Evolutionary conservation across 371 early-diverging fungal species (phyloP).

Genomic region (Synchytrium microbalum): DNA sequence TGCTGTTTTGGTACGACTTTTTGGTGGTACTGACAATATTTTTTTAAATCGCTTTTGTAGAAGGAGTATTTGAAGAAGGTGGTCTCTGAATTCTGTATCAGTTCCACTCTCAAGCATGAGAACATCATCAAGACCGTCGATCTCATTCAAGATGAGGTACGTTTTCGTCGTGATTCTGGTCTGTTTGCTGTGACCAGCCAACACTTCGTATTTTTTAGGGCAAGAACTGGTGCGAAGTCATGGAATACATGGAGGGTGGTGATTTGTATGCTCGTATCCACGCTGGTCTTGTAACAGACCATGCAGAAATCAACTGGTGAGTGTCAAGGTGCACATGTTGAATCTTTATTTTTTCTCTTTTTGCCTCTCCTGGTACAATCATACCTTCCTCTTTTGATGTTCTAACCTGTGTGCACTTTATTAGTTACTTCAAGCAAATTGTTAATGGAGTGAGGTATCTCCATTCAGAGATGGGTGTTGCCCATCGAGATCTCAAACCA

Average conservation of each 20-base stretch:
- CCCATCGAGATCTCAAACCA: constrained; percentile 36
- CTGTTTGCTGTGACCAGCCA: neutral
- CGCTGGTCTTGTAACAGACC: constrained; percentile 17
- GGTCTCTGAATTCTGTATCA: constrained; percentile 85
- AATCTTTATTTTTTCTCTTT: neutral
- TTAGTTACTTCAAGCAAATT: constrained; percentile 85
- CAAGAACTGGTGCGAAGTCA: constrained; percentile 82
- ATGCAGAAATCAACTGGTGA: constrained; percentile 38
- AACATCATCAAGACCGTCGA: constrained; percentile 90
- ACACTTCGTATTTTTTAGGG: constrained; percentile 12
- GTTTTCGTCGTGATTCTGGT: constrained; percentile 3
- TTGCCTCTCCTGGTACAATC: neutral
- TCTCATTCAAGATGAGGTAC: constrained; percentile 72
- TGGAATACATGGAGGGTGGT: constrained; percentile 60
- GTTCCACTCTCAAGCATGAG: constrained; percentile 72
- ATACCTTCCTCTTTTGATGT: neutral
- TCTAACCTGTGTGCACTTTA: neutral
- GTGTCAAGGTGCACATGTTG: neutral
- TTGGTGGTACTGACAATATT: neutral
- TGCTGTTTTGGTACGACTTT: neutral
- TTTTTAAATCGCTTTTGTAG: constrained; percentile 21
- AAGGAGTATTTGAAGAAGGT: constrained; percentile 84
- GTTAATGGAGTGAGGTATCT: constrained; percentile 79
- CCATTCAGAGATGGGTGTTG: constrained; percentile 79
- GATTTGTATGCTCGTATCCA: constrained; percentile 32